These are phyloP conservation scores for Dictyostelium brefeldianum DNA, from an alignment of 78 protist species.

Conservation along the genomic window DNA sequence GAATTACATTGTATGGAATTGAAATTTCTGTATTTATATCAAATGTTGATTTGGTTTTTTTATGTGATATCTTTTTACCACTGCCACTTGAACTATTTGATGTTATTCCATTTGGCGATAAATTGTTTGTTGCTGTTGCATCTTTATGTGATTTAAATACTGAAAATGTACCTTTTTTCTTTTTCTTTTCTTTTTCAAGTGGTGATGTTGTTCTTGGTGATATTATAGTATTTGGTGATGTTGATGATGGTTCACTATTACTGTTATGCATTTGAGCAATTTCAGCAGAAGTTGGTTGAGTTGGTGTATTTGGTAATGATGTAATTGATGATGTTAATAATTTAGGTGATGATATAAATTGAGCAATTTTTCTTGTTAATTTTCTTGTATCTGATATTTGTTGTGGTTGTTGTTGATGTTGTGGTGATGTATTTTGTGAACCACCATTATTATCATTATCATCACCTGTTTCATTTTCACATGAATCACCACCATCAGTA, in stretches of 20 bases:
- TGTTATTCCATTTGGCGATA: neutral
- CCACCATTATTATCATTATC: neutral
- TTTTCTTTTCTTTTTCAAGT: constrained; percentile 4
- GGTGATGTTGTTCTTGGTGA: neutral
- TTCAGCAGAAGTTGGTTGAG: neutral
- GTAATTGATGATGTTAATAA: constrained; percentile 3
- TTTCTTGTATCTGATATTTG: constrained; percentile 4
- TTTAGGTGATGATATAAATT: constrained; percentile 35
- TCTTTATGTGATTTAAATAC: constrained; percentile 3
- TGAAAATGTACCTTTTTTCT: constrained; percentile 2
- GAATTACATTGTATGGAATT: constrained; percentile 82
- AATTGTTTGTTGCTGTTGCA: neutral
- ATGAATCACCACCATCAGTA: neutral
- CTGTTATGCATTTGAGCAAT: neutral
- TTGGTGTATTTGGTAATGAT: constrained; percentile 17
- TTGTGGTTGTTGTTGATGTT: neutral
- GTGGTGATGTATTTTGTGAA: neutral
- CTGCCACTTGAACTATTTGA: neutral
- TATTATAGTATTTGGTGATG: constrained; percentile 11
- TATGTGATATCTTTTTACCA: neutral
- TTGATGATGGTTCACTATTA: too few species aligned
- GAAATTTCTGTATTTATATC: constrained; percentile 52
- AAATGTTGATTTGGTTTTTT: constrained; percentile 32
- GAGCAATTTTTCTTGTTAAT: constrained; percentile 32
- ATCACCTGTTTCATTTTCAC: neutral